Conservation (phyloP, 164 flowering plant species). For the Vitis cinerea region DNA sequence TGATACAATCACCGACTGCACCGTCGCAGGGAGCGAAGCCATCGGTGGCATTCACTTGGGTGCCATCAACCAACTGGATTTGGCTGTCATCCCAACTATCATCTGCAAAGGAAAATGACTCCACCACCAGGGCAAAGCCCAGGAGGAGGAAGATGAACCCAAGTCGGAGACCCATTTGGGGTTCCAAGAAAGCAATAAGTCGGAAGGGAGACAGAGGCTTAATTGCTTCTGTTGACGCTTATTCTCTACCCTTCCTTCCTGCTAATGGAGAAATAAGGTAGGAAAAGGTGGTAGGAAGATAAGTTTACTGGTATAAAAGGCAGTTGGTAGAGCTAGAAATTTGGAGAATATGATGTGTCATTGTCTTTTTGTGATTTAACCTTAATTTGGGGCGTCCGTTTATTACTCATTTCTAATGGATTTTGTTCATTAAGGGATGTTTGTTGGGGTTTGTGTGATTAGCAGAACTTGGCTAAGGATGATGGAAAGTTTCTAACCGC, state of each 20-base stretch:
- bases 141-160: constrained; percentile 13
- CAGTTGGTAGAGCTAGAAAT: not conserved
- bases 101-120: not conserved
- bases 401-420: constrained; percentile 7
- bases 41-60: not conserved
- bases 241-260: constrained; percentile 19
- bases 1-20: constrained; percentile 18
- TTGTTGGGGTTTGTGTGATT: too few relatives aligned
- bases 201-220: not conserved
- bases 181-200: not conserved
- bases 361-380: constrained; percentile 1
- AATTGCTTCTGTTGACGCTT: not conserved
- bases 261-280: not conserved
- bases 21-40: constrained; percentile 6
- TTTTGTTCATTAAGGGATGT: not conserved
- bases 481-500: too few relatives aligned
- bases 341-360: not conserved
- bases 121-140: constrained; percentile 16
- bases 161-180: constrained; percentile 11
- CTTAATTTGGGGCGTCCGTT: constrained; percentile 6
- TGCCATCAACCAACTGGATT: too few relatives aligned
- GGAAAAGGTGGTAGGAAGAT: not conserved
- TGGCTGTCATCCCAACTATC: constrained; percentile 1
- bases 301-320: constrained; percentile 2
- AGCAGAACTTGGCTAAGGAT: too few relatives aligned